These are phyloP conservation scores for Annulohypoxylon nitens DNA, from an alignment of 495 filamentous ascomycete genomes.

Conservation along the genomic window DNA sequence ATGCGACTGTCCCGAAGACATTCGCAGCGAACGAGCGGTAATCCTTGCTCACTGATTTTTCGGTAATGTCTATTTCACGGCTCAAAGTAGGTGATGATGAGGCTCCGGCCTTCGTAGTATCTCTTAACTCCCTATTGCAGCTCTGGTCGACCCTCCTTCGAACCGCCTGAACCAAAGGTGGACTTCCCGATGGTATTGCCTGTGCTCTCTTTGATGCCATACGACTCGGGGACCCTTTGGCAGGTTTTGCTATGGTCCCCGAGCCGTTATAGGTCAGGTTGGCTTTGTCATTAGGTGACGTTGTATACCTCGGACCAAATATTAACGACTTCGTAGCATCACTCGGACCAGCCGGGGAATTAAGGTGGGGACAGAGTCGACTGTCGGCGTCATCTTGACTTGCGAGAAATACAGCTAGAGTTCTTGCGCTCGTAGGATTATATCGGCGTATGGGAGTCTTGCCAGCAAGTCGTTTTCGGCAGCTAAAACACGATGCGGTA, in stretches of 20 bases:
- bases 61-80: constrained; percentile 49
- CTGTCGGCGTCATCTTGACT: constrained; percentile 81
- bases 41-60: constrained; percentile 73
- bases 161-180: constrained; percentile 16
- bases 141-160: constrained; percentile 39
- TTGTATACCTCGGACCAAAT: constrained; percentile 51
- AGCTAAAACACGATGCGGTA: constrained; percentile 85
- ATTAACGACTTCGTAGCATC: constrained; percentile 56
- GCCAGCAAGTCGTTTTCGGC: constrained; percentile 71
- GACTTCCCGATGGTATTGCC: background rate
- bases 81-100: constrained; percentile 12
- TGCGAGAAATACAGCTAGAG: constrained; percentile 82
- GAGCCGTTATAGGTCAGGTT: constrained; percentile 14
- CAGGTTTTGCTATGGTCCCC: constrained; percentile 14
- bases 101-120: constrained; percentile 24
- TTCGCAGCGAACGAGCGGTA: constrained; percentile 88
- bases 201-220: constrained; percentile 24
- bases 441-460: constrained; percentile 80
- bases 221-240: constrained; percentile 17
- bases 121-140: constrained; percentile 25
- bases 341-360: constrained; percentile 53
- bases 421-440: constrained; percentile 76
- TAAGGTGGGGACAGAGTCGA: constrained; percentile 74
- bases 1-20: constrained; percentile 79
- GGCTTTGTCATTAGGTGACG: constrained; percentile 34